Conservation (phyloP, 768 basidiomycete genomes). For the Hygrocybe coccinea region DNA sequence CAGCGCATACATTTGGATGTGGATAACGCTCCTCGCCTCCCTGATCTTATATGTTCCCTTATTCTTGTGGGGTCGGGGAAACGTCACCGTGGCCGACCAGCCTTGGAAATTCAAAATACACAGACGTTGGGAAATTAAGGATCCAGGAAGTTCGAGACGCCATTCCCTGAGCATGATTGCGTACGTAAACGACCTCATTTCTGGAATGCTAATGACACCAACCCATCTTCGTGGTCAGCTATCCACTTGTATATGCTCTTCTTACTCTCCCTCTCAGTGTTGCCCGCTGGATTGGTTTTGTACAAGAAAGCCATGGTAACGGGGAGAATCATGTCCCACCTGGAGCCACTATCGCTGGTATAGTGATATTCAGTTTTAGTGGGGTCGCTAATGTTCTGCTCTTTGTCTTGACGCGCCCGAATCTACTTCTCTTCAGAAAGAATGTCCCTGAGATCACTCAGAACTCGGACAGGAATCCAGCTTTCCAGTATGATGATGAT, state of each 20-base stretch:
- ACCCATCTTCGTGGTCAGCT: no score
- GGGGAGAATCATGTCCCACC: not conserved
- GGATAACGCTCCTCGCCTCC: not conserved
- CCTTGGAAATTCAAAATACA: conserved; percentile 6
- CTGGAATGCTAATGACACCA: no score
- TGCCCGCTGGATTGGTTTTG: conserved; percentile 7
- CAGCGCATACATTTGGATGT: conserved; percentile 7
- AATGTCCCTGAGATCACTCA: no score
- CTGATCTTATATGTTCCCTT: conserved; percentile 6
- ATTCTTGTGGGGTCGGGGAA: conserved; percentile 7
- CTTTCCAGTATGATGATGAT: no score
- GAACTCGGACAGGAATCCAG: no score
- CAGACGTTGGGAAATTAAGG: not conserved
- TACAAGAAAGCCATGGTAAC: not conserved
- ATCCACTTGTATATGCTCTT: conserved; percentile 7
- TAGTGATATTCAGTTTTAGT: conserved; percentile 1
- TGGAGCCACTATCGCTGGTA: not conserved
- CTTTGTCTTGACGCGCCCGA: conserved; percentile 3
- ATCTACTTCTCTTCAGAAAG: conserved; percentile 2
- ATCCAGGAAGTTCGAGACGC: not conserved
- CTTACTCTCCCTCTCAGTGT: conserved; percentile 7
- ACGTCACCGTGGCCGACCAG: not conserved
- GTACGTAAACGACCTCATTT: no score
- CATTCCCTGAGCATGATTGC: conserved; percentile 7
- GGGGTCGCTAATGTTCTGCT: conserved; percentile 6